Evolutionary conservation across 2,329 filamentous ascomycete species (phyloP).

Genomic region (Penicillium carneum): DNA sequence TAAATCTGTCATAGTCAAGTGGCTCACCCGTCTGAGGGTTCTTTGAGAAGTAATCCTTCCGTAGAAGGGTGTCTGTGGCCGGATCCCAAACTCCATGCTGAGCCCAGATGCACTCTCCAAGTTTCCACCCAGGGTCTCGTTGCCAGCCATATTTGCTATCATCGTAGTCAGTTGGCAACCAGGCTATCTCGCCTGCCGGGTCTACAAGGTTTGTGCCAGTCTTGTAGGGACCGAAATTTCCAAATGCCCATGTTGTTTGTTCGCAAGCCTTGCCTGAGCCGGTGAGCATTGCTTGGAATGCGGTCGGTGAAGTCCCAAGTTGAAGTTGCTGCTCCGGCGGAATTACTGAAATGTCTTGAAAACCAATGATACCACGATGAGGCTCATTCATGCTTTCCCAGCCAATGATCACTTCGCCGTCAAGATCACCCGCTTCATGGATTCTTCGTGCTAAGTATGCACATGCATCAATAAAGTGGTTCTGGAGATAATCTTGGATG

Average conservation of each 20-base stretch:
- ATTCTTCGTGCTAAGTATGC: constrained; percentile 83
- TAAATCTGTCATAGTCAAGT: constrained; percentile 84
- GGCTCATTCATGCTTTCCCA: constrained; percentile 98
- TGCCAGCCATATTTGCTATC: constrained; percentile 90
- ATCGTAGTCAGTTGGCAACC: constrained; percentile 82
- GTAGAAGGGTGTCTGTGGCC: constrained; percentile 74
- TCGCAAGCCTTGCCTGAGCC: constrained; percentile 92
- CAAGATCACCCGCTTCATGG: constrained; percentile 85
- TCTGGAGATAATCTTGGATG: constrained; percentile 92
- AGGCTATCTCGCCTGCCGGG: constrained; percentile 82
- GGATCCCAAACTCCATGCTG: constrained; percentile 96
- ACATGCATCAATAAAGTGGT: constrained; percentile 82
- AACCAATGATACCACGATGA: constrained; percentile 84
- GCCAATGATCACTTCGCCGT: constrained; percentile 85
- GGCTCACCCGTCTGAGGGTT: constrained; percentile 75
- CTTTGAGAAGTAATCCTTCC: constrained; percentile 86
- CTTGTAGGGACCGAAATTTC: constrained; percentile 88
- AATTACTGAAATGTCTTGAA: constrained; percentile 79
- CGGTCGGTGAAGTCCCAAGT: constrained; percentile 90
- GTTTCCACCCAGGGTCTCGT: constrained; percentile 83
- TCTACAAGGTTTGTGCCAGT: constrained; percentile 83
- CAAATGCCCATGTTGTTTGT: constrained; percentile 91
- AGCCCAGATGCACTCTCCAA: constrained; percentile 96
- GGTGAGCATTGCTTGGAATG: constrained; percentile 90
- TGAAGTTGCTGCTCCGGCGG: constrained; percentile 88